Percentiles rank a stretch among this genome's conserved stretches.
These are phyloP conservation scores for Posidonia australis DNA, from an alignment of 106 monocot genomes.

Conservation along the genomic window DNA sequence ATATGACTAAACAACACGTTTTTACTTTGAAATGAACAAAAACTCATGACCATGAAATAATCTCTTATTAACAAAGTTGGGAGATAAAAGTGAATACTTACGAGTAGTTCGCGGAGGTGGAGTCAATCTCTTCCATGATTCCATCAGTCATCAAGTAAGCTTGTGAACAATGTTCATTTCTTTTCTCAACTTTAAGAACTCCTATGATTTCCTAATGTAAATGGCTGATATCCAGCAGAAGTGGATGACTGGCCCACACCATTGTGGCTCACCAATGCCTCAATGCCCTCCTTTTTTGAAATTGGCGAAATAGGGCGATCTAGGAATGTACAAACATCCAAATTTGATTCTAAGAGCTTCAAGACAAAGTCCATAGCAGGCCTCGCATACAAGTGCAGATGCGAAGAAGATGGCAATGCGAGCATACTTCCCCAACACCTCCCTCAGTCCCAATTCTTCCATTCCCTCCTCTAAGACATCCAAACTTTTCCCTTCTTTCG, in stretches of 20 bases:
- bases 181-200: no score
- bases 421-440: conserved; percentile 76
- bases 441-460: conserved; percentile 40
- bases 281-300: conserved; percentile 53
- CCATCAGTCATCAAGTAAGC: no score
- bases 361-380: conserved; percentile 83
- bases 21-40: no score
- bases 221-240: conserved; percentile 44
- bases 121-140: no score
- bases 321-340: conserved; percentile 36
- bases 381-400: conserved; percentile 79
- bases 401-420: conserved; percentile 65
- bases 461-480: conserved; percentile 75
- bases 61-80: no score
- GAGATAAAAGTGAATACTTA: no score
- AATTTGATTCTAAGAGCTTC: conserved; percentile 66
- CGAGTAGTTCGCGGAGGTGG: no score
- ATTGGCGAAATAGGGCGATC: conserved; percentile 67
- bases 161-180: no score
- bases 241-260: conserved; percentile 52
- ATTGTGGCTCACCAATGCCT: conserved; percentile 55
- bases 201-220: no score
- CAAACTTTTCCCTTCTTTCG: conserved; percentile 39
- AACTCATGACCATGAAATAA: no score
- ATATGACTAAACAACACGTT: no score